Percentiles rank a stretch among this genome's conserved stretches.
Conservation (phyloP, 371 early-diverging fungal genomes). For the Mortierella sp. region DNA sequence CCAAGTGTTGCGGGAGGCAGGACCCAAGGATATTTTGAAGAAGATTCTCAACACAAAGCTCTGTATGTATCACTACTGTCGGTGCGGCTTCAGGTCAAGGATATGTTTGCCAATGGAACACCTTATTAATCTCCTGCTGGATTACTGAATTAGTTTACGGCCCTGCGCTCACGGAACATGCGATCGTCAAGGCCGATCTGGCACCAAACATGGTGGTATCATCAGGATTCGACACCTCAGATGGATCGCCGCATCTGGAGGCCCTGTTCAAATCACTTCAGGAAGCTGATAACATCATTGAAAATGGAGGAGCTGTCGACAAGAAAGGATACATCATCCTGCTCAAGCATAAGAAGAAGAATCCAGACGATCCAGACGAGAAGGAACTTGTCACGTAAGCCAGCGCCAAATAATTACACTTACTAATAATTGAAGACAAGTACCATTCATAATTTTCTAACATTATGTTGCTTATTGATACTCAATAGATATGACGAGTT, state of each 20-base stretch:
- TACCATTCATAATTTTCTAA: neutral
- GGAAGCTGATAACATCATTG: slow-evolving; percentile 72
- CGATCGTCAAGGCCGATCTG: slow-evolving; percentile 77
- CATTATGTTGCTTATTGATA: neutral
- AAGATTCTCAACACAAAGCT: slow-evolving; percentile 82
- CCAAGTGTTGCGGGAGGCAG: slow-evolving; percentile 67
- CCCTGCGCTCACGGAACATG: slow-evolving; percentile 92
- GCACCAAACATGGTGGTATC: slow-evolving; percentile 75
- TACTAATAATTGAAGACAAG: neutral
- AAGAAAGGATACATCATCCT: slow-evolving; percentile 75
- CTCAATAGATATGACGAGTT: slow-evolving; percentile 86
- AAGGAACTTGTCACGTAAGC: slow-evolving; percentile 68
- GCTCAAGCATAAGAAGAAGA: slow-evolving; percentile 63
- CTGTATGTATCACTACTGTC: slow-evolving; percentile 59
- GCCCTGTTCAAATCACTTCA: slow-evolving; percentile 62
- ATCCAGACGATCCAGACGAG: slow-evolving; percentile 60
- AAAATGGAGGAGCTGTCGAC: slow-evolving; percentile 60
- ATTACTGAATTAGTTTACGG: slow-evolving; percentile 75
- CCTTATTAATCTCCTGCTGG: neutral
- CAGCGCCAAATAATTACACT: neutral
- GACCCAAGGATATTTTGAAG: slow-evolving; percentile 82
- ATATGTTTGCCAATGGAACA: neutral
- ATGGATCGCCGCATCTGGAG: slow-evolving; percentile 58
- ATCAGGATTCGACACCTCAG: slow-evolving; percentile 67
- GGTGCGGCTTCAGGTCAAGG: neutral